Percentiles rank a stretch among this genome's conserved stretches.
phyloP scores from a whole-genome alignment of 208 protist genomes.

The Acanthamoeba royreba region DNA sequence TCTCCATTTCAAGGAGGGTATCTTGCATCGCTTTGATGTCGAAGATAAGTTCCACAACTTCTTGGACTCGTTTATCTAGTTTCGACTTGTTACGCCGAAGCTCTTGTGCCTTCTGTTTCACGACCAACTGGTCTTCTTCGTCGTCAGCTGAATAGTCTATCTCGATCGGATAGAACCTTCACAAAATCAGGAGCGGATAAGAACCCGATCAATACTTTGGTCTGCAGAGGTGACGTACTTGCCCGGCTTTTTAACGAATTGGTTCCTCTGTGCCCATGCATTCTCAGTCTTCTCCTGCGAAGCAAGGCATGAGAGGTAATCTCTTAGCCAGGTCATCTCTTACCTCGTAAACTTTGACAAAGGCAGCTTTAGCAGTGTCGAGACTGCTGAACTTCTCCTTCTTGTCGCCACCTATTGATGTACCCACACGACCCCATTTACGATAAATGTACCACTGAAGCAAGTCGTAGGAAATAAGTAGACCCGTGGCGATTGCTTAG shows the following conservation, averaged over 20 bases:
- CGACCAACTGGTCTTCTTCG: neutral
- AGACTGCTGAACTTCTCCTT: neutral
- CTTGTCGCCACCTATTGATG: neutral
- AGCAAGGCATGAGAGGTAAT: neutral
- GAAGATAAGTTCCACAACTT: conserved; percentile 33
- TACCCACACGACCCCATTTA: conserved; percentile 55
- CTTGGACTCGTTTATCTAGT: neutral
- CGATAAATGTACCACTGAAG: conserved; percentile 23
- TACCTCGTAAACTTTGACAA: neutral
- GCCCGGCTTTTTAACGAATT: conserved; percentile 21
- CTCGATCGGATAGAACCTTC: neutral
- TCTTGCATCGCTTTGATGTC: neutral
- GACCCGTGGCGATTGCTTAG: no score
- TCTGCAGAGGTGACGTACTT: neutral
- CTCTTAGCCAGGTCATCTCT: neutral
- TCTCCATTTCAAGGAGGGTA: conserved; percentile 47
- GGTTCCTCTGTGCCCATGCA: conserved; percentile 1
- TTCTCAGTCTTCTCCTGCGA: conserved; percentile 57
- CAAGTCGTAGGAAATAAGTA: no score
- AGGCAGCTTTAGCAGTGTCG: neutral
- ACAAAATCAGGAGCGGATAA: no score
- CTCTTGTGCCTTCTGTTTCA: neutral
- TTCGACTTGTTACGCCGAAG: neutral
- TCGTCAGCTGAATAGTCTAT: neutral
- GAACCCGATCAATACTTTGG: no score